Base-by-base conservation (phyloP, 1,284 basidiomycete species). In the Gymnopus androsaceus region DNA sequence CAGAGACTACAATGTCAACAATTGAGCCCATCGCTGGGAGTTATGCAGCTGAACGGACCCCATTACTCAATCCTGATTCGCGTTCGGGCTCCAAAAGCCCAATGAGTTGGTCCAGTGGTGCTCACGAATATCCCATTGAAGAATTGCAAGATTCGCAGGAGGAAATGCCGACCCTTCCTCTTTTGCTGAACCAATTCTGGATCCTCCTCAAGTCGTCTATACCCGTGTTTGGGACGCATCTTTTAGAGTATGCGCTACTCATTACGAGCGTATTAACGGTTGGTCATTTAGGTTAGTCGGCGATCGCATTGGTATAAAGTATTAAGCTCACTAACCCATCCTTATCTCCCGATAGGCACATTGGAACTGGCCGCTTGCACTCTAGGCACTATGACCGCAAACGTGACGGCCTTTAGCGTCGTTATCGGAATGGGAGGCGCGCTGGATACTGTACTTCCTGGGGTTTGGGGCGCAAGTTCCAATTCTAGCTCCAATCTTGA, bases 301-400 rank as follows among this genome's bases (percentile, higher is more conserved):
- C n/a, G n/a, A n/a, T n/a, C n/a, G n/a, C n/a, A n/a, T n/a, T n/a
- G n/a, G n/a, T n/a, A n/a, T n/a, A n/a, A n/a, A n/a, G n/a, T n/a
- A n/a, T 17, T 14, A 23, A 25, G 12, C 15, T 28, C 17, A n/a
- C 30, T 15, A 25, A 11, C n/a, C 14, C 21, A 17, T 28, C 23
- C 12, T 50, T 27, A n/a, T 14, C 11, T 11, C 3, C 8, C 21
- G n/a, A n/a, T n/a, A 45, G 40, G 87, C 3, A 91, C 89, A 1
- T 86, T 82, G 1, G 90, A 92, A 0, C 82, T 96, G 0, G 94
- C 94, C 3, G 92, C 91, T 0, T 85, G 88, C 11, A 89, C 88
- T n/a, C 78, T 94, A 1, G 92, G 90, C 0, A 88, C 88, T 4
- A 95, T 95, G 92, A 94, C 92, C 0, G 91, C 90, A 5, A 87